Base-by-base conservation (phyloP, 2,329 filamentous ascomycete genomes). In the Talaromyces pinophilus region DNA sequence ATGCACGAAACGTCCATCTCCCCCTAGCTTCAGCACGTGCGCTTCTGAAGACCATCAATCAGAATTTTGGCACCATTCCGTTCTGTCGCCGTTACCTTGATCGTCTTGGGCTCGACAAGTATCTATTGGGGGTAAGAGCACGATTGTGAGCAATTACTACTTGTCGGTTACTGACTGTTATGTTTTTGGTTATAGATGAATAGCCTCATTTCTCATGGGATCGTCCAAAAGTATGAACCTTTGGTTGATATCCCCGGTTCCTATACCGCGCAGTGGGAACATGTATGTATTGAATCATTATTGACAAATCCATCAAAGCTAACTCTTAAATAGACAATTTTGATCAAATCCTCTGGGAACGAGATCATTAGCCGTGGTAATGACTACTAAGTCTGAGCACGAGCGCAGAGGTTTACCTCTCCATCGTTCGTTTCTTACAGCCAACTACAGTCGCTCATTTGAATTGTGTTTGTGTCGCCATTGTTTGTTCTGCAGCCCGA, bases 221-320 rank as follows among this genome's bases (percentile, higher is more conserved):
- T 89, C 22, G 78, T 89, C 3, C 83, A 89, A 50, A 75, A 80
- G 3, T 87, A 89, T 71, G 76, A 77, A 15, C 87, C 87, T 1
- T 77, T 90, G 30, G 77, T 82, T 40, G 87, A 90, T 69, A 74
- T 85, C 50, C 80, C 83, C 68, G 87, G 87, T 1, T 88, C 86
- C 1, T 89, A 88, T 72, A 83, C 85, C 5, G 87, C 87, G 10
- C 88, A 90, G 70, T 89, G 86, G 72, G 87, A 90, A 77, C 88
- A 86, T 75, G 80, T 82, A 72, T 6, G 54, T 66, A 7, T 52
- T 44, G 28, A 15, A 17, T 52, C 28, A 22, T 30, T 19, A 5
- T 6, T 50, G 7, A 54, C 42, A 22, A 22, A 8, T 17, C 50
- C 48, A 25, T 19, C 25, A 50, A 54, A 48, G 35, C 64, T 63